Percentiles rank a stretch among this genome's conserved stretches.
These are phyloP conservation scores for Trypanosoma theileri DNA, from an alignment of 208 protist genomes.

Conservation along the genomic window DNA sequence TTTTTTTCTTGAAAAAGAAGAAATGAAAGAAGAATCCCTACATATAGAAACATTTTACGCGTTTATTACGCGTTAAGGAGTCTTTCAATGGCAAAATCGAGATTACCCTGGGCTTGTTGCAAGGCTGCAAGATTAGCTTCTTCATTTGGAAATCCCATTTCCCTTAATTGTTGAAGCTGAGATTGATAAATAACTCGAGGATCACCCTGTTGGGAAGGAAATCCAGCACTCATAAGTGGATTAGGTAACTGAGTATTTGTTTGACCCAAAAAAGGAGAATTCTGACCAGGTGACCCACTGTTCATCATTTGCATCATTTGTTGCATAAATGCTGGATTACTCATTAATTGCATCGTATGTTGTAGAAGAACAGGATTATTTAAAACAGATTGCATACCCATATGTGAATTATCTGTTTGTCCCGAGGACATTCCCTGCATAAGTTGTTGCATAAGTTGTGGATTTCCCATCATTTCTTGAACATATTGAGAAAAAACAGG, in stretches of 20 bases:
- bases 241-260: slow-evolving; percentile 7
- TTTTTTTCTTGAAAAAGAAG: neutral
- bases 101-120: slow-evolving; percentile 85
- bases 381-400: slow-evolving; percentile 17
- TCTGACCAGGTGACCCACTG: slow-evolving; percentile 1
- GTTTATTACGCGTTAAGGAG: slow-evolving; percentile 58
- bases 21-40: slow-evolving; percentile 14
- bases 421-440: slow-evolving; percentile 37
- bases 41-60: slow-evolving; percentile 4
- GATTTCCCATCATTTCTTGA: slow-evolving; percentile 58
- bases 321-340: slow-evolving; percentile 39
- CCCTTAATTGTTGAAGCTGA: slow-evolving; percentile 87
- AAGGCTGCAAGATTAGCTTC: slow-evolving; percentile 90
- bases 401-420: slow-evolving; percentile 33
- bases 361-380: slow-evolving; percentile 47
- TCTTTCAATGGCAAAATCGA: slow-evolving; percentile 88
- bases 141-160: slow-evolving; percentile 94
- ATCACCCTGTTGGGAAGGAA: slow-evolving; percentile 54
- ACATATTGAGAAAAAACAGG: slow-evolving; percentile 64
- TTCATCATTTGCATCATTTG: slow-evolving; percentile 35
- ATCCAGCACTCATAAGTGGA: neutral
- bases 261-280: slow-evolving; percentile 25
- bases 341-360: slow-evolving; percentile 62
- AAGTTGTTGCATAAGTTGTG: slow-evolving; percentile 65
- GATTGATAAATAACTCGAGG: slow-evolving; percentile 79